Percentiles rank a stretch among this genome's conserved stretches.
phyloP scores from a whole-genome alignment of 306 rosid species.

The Cucumis melo region DNA sequence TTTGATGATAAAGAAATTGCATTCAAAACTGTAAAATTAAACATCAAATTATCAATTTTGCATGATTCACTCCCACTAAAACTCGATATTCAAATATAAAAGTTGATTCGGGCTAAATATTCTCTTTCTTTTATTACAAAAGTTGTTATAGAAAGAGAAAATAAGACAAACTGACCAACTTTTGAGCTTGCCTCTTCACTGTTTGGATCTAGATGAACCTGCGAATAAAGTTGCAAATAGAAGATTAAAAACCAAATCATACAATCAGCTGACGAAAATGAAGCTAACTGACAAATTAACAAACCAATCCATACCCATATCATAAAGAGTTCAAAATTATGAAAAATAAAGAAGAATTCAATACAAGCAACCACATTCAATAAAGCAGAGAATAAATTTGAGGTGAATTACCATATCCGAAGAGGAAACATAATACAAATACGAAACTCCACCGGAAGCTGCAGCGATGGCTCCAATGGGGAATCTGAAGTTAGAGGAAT shows the following conservation, averaged over 20 bases:
- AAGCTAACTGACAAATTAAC: not conserved
- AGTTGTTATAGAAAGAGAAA: not conserved
- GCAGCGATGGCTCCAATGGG: slow-evolving; percentile 72
- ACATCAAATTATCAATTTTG: no score
- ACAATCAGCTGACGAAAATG: not conserved
- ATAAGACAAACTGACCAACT: slow-evolving; percentile 30
- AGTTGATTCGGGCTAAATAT: not conserved
- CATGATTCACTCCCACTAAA: no score
- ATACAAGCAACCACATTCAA: not conserved
- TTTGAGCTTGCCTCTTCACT: slow-evolving; percentile 27
- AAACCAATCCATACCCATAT: not conserved
- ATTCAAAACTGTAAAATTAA: no score
- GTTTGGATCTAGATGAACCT: slow-evolving; percentile 40
- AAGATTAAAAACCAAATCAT: not conserved
- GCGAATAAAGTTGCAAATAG: slow-evolving; percentile 6
- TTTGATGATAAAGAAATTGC: no score
- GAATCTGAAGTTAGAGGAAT: slow-evolving; percentile 21
- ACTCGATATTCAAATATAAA: not conserved
- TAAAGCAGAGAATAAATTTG: not conserved
- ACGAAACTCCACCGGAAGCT: slow-evolving; percentile 73
- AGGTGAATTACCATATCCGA: slow-evolving; percentile 38
- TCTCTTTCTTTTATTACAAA: not conserved
- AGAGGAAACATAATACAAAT: slow-evolving; percentile 40
- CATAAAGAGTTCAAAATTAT: not conserved
- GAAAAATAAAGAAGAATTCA: not conserved